Evolutionary conservation across 139 green algal genomes (phyloP).

Genomic region (Volvox africanus): DNA sequence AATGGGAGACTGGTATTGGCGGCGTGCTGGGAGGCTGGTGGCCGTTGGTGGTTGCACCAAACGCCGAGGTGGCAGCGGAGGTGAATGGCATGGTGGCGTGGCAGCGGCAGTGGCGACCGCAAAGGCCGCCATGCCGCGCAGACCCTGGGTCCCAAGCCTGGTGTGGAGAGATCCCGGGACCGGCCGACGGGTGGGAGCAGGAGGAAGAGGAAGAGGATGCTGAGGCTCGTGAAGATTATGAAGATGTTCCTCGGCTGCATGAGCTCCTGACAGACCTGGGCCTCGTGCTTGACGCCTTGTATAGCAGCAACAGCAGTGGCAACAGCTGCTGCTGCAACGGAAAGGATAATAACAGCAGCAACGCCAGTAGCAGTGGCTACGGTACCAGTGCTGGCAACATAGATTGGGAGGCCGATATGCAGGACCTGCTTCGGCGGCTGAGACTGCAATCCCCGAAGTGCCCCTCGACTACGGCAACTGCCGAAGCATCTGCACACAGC

Average conservation of each 20-base stretch:
- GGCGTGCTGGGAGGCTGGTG: slow-evolving; percentile 34
- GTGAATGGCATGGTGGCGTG: not conserved
- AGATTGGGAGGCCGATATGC: not conserved
- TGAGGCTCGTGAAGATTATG: not conserved
- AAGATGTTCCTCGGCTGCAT: not conserved
- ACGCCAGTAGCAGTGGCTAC: not conserved
- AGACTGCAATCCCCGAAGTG: not conserved
- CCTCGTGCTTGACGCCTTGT: slow-evolving; percentile 23
- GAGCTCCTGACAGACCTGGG: slow-evolving; percentile 10
- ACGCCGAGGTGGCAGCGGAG: slow-evolving; percentile 1
- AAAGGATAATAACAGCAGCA: not conserved
- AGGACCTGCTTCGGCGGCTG: not conserved
- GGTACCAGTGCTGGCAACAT: not conserved
- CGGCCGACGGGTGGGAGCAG: not conserved
- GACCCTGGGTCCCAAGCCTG: not conserved
- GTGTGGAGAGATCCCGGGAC: not conserved
- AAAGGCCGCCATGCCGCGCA: too few species aligned
- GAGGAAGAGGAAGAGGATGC: not conserved
- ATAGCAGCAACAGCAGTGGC: slow-evolving; percentile 5
- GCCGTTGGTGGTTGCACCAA: slow-evolving; percentile 24
- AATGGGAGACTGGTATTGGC: not conserved
- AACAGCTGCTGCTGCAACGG: not conserved
- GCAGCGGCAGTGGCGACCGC: not conserved
- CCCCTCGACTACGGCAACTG: not conserved
- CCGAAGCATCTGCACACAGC: too few species aligned